phyloP scores from a whole-genome alignment of 2,329 filamentous ascomycete species.

The Cladosporium sp. region DNA sequence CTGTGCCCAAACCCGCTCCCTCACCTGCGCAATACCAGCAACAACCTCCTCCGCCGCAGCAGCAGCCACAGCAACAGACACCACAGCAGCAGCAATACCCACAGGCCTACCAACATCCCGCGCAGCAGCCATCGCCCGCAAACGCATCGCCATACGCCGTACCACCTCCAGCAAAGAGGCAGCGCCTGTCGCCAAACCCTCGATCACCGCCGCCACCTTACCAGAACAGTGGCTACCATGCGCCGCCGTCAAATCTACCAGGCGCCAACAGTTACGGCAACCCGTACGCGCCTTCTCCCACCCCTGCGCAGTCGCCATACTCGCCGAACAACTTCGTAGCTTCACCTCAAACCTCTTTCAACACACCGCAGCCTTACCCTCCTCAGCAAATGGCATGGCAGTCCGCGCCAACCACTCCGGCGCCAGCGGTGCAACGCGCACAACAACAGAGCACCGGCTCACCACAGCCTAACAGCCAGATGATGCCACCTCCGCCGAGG shows the following conservation, averaged over 20 bases:
- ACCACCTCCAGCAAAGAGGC: slow-evolving; percentile 69
- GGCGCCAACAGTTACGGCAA: slow-evolving; percentile 27
- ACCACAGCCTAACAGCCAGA: slow-evolving; percentile 17
- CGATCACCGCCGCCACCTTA: slow-evolving; percentile 45
- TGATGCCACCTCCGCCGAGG: slow-evolving; percentile 61
- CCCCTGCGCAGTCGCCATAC: slow-evolving; percentile 20
- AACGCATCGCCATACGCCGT: slow-evolving; percentile 37
- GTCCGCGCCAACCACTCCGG: slow-evolving; percentile 18
- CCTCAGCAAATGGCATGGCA: slow-evolving; percentile 20
- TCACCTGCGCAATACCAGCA: slow-evolving; percentile 20
- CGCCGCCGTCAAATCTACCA: slow-evolving; percentile 39
- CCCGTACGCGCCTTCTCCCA: slow-evolving; percentile 36
- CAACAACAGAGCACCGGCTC: slow-evolving; percentile 12
- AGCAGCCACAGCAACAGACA: neutral
- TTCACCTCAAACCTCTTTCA: slow-evolving; percentile 28
- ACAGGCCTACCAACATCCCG: slow-evolving; percentile 31
- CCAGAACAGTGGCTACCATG: slow-evolving; percentile 51
- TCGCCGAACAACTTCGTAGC: slow-evolving; percentile 22
- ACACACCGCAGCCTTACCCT: slow-evolving; percentile 30
- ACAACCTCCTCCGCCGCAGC: slow-evolving; percentile 17
- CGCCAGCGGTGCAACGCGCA: slow-evolving; percentile 15
- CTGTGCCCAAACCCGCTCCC: slow-evolving; percentile 11
- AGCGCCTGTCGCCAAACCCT: slow-evolving; percentile 65
- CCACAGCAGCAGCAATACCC: slow-evolving; percentile 1
- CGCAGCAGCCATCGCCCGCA: slow-evolving; percentile 40